Percentiles rank a stretch among this genome's conserved stretches.
Evolutionary conservation across 1,284 basidiomycete genomes (phyloP).

Genomic region (Ceratobasidium sp.): DNA sequence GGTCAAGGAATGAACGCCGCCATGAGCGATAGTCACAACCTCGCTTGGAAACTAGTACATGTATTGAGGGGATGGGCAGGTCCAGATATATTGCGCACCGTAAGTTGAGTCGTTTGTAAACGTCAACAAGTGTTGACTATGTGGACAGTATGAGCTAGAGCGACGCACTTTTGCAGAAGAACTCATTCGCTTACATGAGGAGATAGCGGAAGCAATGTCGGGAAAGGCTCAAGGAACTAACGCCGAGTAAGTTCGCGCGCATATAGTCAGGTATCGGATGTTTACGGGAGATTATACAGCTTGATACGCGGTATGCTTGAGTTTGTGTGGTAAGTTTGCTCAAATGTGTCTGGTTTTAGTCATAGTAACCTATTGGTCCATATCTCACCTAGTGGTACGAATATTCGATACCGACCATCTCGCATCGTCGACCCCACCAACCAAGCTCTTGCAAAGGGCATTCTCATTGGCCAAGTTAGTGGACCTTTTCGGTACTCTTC

Average conservation of each 20-base stretch:
- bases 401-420: conserved; percentile 72
- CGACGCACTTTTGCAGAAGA: conserved; percentile 22
- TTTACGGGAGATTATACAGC: background rate
- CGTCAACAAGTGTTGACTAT: background rate
- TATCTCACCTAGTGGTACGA: conserved; percentile 62
- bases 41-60: conserved; percentile 46
- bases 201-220: conserved; percentile 10
- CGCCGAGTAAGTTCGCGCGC: conserved; percentile 4
- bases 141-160: conserved; percentile 20
- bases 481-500: background rate
- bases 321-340: conserved; percentile 13
- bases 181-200: conserved; percentile 19
- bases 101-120: background rate
- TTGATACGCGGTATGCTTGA: background rate
- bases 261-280: background rate
- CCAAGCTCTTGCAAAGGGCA: conserved; percentile 63
- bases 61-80: conserved; percentile 29
- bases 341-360: background rate
- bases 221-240: conserved; percentile 17
- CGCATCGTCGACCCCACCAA: conserved; percentile 62
- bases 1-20: conserved; percentile 57
- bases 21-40: conserved; percentile 55
- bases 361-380: background rate
- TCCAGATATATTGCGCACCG: conserved; percentile 7
- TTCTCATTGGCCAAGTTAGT: conserved; percentile 64